These are phyloP conservation scores for Russula foetens DNA, from an alignment of 768 basidiomycete genomes.

Conservation along the genomic window DNA sequence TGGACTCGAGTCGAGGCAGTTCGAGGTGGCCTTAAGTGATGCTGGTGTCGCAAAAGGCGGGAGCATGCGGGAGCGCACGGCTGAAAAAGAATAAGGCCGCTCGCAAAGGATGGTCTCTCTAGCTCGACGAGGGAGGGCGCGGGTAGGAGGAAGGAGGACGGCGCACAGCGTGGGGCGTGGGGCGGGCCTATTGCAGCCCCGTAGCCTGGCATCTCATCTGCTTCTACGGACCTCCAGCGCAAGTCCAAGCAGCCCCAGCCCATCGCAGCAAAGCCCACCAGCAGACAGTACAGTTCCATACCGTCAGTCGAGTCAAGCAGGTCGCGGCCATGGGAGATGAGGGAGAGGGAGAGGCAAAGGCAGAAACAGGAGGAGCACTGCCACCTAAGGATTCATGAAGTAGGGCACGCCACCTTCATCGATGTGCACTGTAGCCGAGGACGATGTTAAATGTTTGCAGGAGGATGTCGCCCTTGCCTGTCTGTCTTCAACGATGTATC, in stretches of 20 bases:
- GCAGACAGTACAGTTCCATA: neutral
- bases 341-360: slow-evolving; percentile 11
- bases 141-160: slow-evolving; percentile 1
- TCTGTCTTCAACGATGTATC: too few relatives aligned
- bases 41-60: slow-evolving; percentile 43
- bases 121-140: slow-evolving; percentile 15
- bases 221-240: too few relatives aligned
- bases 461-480: too few relatives aligned
- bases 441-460: too few relatives aligned
- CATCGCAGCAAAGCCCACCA: neutral
- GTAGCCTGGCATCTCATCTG: slow-evolving; percentile 6
- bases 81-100: slow-evolving; percentile 24
- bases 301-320: neutral
- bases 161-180: neutral
- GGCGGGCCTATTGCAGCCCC: neutral
- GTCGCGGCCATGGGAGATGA: slow-evolving; percentile 4
- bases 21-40: slow-evolving; percentile 61
- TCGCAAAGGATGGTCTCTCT: slow-evolving; percentile 16
- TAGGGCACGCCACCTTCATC: too few relatives aligned
- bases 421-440: too few relatives aligned
- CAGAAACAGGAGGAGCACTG: neutral
- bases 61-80: slow-evolving; percentile 9
- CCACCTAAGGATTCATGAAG: neutral
- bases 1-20: too few relatives aligned
- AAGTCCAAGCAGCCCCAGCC: neutral